Conservation (phyloP, 2,329 filamentous ascomycete genomes). For the Blastomyces parvus region DNA sequence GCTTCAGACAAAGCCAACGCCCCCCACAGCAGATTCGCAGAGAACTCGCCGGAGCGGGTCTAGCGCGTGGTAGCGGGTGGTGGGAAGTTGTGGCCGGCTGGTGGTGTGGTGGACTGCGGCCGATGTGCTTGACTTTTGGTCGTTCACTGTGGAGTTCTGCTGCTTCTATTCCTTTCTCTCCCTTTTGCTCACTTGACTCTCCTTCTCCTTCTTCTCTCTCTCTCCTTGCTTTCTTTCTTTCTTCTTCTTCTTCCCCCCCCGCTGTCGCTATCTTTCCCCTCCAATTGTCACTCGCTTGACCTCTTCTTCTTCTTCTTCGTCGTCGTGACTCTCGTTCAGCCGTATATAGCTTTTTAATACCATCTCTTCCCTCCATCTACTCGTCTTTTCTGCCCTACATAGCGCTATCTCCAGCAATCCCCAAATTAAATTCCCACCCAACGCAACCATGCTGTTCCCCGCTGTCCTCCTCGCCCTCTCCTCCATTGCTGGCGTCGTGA, state of each 20-base stretch:
- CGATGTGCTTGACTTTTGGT: too few relatives aligned
- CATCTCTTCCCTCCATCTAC: background rate
- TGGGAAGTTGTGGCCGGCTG: too few relatives aligned
- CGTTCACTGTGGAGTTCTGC: background rate
- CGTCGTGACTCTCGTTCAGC: slow-evolving; percentile 1
- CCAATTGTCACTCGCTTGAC: slow-evolving; percentile 5
- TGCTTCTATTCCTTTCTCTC: background rate
- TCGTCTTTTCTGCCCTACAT: background rate
- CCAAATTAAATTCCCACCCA: background rate
- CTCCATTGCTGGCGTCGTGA: slow-evolving; percentile 24
- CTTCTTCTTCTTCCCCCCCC: background rate
- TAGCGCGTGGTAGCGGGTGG: too few relatives aligned
- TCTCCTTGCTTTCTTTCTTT: background rate
- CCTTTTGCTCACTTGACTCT: background rate
- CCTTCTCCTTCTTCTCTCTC: background rate
- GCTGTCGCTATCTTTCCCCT: background rate
- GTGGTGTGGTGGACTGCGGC: too few relatives aligned
- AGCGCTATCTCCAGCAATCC: background rate
- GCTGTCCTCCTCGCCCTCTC: slow-evolving; percentile 25
- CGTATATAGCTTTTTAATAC: background rate
- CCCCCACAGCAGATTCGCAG: too few relatives aligned
- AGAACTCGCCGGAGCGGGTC: too few relatives aligned
- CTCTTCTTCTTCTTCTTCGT: background rate
- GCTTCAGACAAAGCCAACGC: too few relatives aligned
- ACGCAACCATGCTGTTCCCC: slow-evolving; percentile 18